A percentile compares a stretch with the other conserved stretches of the same genome.
Conservation (phyloP, 2,329 filamentous ascomycete genomes). For the Periglandula ipomoeae region DNA sequence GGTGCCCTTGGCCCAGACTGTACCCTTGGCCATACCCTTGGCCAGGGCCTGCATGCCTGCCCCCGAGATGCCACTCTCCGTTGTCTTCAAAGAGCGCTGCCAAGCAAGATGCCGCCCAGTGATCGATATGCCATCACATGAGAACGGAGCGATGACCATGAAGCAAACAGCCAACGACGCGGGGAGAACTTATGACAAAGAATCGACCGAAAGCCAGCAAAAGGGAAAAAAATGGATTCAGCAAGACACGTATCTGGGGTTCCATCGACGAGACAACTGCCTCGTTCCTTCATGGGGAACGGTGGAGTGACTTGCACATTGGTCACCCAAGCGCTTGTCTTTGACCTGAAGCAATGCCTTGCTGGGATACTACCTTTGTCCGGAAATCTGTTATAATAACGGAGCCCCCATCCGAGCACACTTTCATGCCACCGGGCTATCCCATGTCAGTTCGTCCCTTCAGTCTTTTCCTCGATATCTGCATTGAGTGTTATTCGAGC, state of each 20-base stretch:
- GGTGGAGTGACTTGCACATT: neutral
- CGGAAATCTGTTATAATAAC: conserved; percentile 3
- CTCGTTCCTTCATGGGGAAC: neutral
- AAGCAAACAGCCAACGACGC: too few species aligned
- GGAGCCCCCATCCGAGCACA: neutral
- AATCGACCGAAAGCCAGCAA: too few species aligned
- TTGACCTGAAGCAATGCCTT: neutral
- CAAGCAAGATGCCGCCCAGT: too few species aligned
- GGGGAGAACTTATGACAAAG: too few species aligned
- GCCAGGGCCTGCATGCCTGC: neutral
- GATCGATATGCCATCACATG: neutral
- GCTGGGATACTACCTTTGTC: neutral
- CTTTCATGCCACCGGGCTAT: neutral
- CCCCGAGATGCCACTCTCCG: neutral
- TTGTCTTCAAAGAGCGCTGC: neutral
- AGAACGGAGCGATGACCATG: neutral
- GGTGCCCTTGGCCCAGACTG: too few species aligned
- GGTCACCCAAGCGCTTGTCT: neutral
- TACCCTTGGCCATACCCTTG: too few species aligned
- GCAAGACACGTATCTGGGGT: neutral
- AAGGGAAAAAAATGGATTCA: too few species aligned
- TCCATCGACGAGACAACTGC: neutral
- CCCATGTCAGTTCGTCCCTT: neutral
- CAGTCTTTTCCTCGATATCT: neutral
- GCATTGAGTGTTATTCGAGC: neutral